Base-by-base conservation (phyloP, 1,139 yeast genomes). In the Arxiozyma telluris region DNA sequence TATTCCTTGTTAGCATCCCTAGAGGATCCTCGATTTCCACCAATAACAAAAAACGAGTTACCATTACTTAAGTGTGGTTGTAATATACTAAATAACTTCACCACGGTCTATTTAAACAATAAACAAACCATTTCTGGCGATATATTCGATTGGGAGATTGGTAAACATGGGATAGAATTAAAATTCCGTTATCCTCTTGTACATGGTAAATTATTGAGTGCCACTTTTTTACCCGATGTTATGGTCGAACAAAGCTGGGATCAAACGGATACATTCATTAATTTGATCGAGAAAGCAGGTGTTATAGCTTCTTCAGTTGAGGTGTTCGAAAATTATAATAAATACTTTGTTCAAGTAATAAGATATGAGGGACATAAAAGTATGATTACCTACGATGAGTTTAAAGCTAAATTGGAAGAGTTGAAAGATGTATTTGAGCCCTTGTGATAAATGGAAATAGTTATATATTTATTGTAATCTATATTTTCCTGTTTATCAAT, bases 241-340 rank as follows among this genome's bases (percentile, higher is more conserved):
- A 95, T 96, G 18, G 76, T 73, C n/a, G 98, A 91, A 59, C 96
- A 91, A 62, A 82, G 79, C 4, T 91, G 98, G 97, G 80, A 78
- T 61, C 78, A 87, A 64, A 71, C 73, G 20, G 83, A 86, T 20
- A 91, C 98, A 0, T 71, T 91, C 54, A 75, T 74, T 59, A 78
- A 87, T 60, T 75, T 94, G 49, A 79, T 93, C 4, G 73, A 76
- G 43, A 93, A 93, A 66, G 90, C 96, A 17, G 71, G 67, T 11
- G 60, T 58, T 49, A 54, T 51, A 51, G 49, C 54, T 11, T 18
- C 56, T 50, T 54, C 57, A 3, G 54, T 56, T 18, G 56, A 61
- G 21, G 52, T 65, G 4, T 47, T 63, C 58, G 60, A 61, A 21
- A 58, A 66, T 51, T 66, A 61, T 30, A 58, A 62, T 18, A 51